Evolutionary conservation across 139 green algal genomes (phyloP).

Genomic region (Limnomonas spitsbergensis): DNA sequence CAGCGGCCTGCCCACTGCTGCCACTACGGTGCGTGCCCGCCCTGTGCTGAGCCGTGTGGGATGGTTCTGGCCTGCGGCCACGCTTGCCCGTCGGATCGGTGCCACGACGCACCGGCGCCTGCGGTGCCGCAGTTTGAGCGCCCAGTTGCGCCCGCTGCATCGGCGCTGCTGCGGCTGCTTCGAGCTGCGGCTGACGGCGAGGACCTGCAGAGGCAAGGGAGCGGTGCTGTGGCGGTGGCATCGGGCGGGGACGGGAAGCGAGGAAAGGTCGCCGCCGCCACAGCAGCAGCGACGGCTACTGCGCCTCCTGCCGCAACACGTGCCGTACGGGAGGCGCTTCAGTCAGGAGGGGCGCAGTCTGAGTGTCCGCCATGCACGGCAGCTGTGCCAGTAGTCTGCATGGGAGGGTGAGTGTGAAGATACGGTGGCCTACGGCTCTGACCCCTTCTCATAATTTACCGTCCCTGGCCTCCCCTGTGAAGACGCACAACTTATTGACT

Average conservation of each 20-base stretch:
- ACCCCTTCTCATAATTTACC: not conserved
- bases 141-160: conserved; percentile 44
- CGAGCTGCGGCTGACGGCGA: not conserved
- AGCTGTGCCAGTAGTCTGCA: conserved; percentile 43
- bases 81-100: conserved; percentile 41
- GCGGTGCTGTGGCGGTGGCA: too few relatives aligned
- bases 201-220: not conserved
- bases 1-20: conserved; percentile 53
- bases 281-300: not conserved
- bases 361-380: conserved; percentile 49
- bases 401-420: conserved; percentile 7
- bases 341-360: too few relatives aligned
- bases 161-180: not conserved
- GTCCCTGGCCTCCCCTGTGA: too few relatives aligned
- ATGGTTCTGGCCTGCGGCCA: conserved; percentile 61
- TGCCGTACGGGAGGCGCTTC: too few relatives aligned
- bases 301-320: not conserved
- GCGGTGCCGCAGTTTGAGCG: conserved; percentile 39
- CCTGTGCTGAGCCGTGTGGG: conserved; percentile 62
- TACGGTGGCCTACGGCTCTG: not conserved
- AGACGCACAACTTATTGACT: too few relatives aligned
- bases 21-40: conserved; percentile 79
- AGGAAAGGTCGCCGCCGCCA: not conserved
- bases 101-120: conserved; percentile 64
- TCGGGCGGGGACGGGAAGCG: not conserved